phyloP scores from a whole-genome alignment of 768 basidiomycete species.

The Ramaria sp. region DNA sequence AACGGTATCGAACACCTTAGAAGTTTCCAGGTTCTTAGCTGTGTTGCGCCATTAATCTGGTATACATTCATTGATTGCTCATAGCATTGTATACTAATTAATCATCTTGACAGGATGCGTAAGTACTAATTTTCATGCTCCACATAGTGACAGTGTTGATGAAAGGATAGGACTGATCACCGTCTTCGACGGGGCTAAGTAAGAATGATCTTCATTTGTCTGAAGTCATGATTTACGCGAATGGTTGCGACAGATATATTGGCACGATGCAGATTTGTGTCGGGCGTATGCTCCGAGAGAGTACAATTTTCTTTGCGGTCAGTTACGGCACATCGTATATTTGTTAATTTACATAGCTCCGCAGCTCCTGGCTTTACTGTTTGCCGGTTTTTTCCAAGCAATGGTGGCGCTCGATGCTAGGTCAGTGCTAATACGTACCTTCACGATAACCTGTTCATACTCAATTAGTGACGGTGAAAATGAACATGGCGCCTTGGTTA shows the following conservation, averaged over 20 bases:
- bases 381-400: slow-evolving; percentile 76
- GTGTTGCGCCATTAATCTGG: slow-evolving; percentile 84
- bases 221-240: not conserved
- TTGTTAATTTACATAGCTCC: not conserved
- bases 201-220: slow-evolving; percentile 14
- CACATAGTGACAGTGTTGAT: not conserved
- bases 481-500: slow-evolving; percentile 40
- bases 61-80: slow-evolving; percentile 23
- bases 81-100: not conserved
- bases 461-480: slow-evolving; percentile 46
- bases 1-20: slow-evolving; percentile 35
- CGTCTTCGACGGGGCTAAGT: slow-evolving; percentile 76
- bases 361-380: slow-evolving; percentile 73
- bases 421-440: not conserved
- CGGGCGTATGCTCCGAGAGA: slow-evolving; percentile 86
- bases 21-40: slow-evolving; percentile 86
- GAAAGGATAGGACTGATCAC: slow-evolving; percentile 53
- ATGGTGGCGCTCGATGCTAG: slow-evolving; percentile 87
- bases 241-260: slow-evolving; percentile 43
- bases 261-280: slow-evolving; percentile 94
- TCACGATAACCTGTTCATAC: not conserved
- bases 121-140: slow-evolving; percentile 19
- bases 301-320: slow-evolving; percentile 84
- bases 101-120: slow-evolving; percentile 60
- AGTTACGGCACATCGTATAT: slow-evolving; percentile 4